Evolutionary conservation across 2,329 filamentous ascomycete species (phyloP).

Genomic region (Exophiala bonariae): DNA sequence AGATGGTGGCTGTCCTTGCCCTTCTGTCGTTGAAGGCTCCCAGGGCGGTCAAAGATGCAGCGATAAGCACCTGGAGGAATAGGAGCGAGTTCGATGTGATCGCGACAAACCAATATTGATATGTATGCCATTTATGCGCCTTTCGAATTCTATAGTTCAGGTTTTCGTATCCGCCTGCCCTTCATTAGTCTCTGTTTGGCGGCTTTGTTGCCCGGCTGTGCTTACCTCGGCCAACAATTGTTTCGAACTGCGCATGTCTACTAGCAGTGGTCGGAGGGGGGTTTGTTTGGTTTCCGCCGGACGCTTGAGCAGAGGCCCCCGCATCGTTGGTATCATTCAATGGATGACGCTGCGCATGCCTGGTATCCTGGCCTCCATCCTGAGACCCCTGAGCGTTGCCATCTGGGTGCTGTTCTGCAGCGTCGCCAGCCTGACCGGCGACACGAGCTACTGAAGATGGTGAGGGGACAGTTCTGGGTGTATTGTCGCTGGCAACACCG

Average conservation of each 20-base stretch:
- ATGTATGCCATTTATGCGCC: constrained; percentile 12
- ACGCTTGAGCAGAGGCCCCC: no score
- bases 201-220: background rate
- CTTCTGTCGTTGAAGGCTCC: constrained; percentile 12
- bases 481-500: no score
- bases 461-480: no score
- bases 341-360: no score
- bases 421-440: no score
- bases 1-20: constrained; percentile 16
- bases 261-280: no score
- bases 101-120: constrained; percentile 20
- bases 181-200: background rate
- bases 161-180: background rate
- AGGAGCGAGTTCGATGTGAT: constrained; percentile 11
- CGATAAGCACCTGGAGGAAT: constrained; percentile 17
- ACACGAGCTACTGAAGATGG: no score
- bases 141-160: background rate
- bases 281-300: no score
- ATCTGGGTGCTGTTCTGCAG: no score
- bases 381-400: no score
- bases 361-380: no score
- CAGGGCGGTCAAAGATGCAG: constrained; percentile 13
- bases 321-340: no score
- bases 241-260: background rate
- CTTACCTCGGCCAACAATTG: background rate